A percentile compares a stretch with the other conserved stretches of the same genome.
These are phyloP conservation scores for Cucurbita ficifolia DNA, from an alignment of 306 rosid species.

Conservation along the genomic window DNA sequence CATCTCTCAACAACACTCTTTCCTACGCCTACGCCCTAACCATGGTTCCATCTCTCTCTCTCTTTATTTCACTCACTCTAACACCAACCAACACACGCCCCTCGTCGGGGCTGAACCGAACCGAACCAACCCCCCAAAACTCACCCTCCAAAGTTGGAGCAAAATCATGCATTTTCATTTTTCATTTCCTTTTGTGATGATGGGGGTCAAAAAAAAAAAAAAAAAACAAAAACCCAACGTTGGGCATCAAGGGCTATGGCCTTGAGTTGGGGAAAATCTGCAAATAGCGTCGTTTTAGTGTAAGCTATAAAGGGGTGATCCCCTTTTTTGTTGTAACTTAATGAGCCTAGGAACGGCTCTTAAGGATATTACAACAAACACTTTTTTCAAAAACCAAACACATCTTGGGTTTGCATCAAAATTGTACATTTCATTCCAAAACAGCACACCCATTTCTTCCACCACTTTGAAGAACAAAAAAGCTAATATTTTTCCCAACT, in stretches of 20 bases:
- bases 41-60: slow-evolving; percentile 84
- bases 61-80: slow-evolving; percentile 24
- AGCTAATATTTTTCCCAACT: not conserved
- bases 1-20: not conserved
- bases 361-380: not conserved
- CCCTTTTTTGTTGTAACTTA: not conserved
- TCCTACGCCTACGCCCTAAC: slow-evolving; percentile 65
- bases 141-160: slow-evolving; percentile 31
- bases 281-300: not conserved
- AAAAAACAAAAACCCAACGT: not conserved
- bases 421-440: slow-evolving; percentile 34
- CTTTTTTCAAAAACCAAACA: not conserved
- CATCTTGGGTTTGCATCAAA: slow-evolving; percentile 26
- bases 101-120: slow-evolving; percentile 33
- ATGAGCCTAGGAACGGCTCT: slow-evolving; percentile 39
- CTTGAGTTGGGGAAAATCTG: not conserved
- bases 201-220: not conserved
- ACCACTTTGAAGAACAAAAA: slow-evolving; percentile 9
- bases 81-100: slow-evolving; percentile 36
- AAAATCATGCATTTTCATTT: slow-evolving; percentile 67
- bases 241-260: not conserved
- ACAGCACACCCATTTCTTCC: not conserved
- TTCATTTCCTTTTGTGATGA: not conserved
- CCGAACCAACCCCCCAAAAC: not conserved
- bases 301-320: not conserved